These are phyloP conservation scores for Lathyrus aphaca DNA, from an alignment of 306 rosid species.

Conservation along the genomic window DNA sequence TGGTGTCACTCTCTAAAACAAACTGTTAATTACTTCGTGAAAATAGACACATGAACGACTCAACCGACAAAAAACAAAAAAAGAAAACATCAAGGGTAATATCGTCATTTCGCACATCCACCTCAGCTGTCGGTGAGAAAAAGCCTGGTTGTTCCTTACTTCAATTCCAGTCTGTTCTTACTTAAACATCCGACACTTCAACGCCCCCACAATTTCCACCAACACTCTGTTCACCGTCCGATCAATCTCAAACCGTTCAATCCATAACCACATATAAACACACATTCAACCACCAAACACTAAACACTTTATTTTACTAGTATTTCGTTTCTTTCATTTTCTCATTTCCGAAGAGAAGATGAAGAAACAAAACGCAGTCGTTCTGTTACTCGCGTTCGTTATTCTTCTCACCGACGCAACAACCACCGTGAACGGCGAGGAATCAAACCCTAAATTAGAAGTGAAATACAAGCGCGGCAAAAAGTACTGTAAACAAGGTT, in stretches of 20 bases:
- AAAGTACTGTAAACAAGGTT: conserved; percentile 72
- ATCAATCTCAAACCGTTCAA: background rate
- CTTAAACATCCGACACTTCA: background rate
- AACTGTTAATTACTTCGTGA: background rate
- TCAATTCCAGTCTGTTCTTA: conserved; percentile 16
- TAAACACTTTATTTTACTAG: no score
- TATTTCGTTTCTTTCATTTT: background rate
- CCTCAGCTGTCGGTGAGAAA: conserved; percentile 4
- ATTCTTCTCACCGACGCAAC: conserved; percentile 24
- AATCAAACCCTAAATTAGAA: conserved; percentile 40
- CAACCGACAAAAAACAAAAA: background rate
- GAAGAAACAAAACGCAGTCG: conserved; percentile 17
- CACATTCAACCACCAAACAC: no score
- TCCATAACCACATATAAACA: background rate
- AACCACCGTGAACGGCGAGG: conserved; percentile 43
- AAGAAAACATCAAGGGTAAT: background rate
- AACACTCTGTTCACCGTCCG: background rate
- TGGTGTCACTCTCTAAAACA: no score
- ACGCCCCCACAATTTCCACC: background rate
- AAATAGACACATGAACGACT: background rate
- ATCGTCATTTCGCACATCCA: background rate
- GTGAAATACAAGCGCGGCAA: conserved; percentile 67
- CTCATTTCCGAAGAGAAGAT: background rate
- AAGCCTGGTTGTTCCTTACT: background rate
- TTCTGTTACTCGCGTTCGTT: background rate